Evolutionary conservation across 2,329 filamentous ascomycete species (phyloP).

Genomic region (Grosmannia penicillata): DNA sequence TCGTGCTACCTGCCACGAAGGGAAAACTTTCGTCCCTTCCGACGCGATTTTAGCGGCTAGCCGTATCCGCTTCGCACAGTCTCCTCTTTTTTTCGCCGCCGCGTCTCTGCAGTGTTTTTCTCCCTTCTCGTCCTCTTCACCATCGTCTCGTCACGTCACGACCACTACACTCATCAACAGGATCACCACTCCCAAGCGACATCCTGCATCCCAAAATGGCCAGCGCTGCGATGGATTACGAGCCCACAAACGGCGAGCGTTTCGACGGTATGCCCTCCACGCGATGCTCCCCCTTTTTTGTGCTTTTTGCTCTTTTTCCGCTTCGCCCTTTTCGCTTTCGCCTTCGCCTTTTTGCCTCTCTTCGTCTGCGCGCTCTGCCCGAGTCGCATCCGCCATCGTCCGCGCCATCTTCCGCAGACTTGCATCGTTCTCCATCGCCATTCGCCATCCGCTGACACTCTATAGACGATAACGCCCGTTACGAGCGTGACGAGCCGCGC

Average conservation of each 20-base stretch:
- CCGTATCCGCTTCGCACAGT: conserved; percentile 2
- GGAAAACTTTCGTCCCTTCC: conserved; percentile 1
- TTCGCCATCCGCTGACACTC: background rate
- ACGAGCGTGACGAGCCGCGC: conserved; percentile 47
- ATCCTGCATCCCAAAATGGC: conserved; percentile 28
- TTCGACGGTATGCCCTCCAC: conserved; percentile 41
- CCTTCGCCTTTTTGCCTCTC: conserved; percentile 3
- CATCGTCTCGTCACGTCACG: conserved; percentile 1
- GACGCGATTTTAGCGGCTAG: conserved; percentile 1
- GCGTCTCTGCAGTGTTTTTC: background rate
- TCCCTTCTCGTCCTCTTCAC: background rate
- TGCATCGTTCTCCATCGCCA: background rate
- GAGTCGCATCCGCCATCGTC: background rate
- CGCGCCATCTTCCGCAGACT: background rate
- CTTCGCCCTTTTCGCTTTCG: background rate
- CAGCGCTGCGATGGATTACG: conserved; percentile 56
- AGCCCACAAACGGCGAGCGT: conserved; percentile 50
- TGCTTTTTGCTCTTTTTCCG: too few relatives aligned
- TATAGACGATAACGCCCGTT: conserved; percentile 48
- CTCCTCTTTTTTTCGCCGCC: conserved; percentile 4
- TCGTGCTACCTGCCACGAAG: too few relatives aligned
- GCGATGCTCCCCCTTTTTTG: conserved; percentile 3
- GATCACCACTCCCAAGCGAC: background rate
- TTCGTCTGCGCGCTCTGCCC: too few relatives aligned
- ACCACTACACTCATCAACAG: background rate